phyloP scores from a whole-genome alignment of 345 rosid genomes.

The Eucalyptus caleyi region DNA sequence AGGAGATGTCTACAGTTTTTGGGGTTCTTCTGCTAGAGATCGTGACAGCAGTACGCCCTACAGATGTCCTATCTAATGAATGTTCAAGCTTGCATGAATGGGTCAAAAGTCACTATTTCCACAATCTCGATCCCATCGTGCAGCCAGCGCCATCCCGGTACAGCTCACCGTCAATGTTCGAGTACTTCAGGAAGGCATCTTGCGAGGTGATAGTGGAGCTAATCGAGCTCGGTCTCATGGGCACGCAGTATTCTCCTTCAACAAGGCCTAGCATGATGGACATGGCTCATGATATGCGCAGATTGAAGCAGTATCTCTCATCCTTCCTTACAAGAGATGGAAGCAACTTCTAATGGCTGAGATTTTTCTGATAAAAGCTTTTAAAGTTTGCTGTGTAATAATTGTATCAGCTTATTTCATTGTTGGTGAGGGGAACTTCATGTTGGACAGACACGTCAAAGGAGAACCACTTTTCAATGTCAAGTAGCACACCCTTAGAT shows the following conservation, averaged over 20 bases:
- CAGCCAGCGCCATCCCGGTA: constrained; percentile 34
- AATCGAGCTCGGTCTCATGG: constrained; percentile 67
- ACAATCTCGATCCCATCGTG: constrained; percentile 42
- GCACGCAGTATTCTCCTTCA: constrained; percentile 64
- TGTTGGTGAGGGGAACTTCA: background rate
- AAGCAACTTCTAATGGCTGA: constrained; percentile 8
- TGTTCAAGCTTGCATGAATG: constrained; percentile 71
- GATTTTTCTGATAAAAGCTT: background rate
- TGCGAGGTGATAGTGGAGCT: constrained; percentile 53
- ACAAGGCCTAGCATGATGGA: constrained; percentile 80
- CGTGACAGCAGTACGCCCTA: constrained; percentile 57
- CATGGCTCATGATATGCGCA: constrained; percentile 57
- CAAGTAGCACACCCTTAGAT: background rate
- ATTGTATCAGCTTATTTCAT: constrained; percentile 3
- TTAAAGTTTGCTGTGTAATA: background rate
- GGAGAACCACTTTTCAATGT: background rate
- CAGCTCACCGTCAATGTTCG: constrained; percentile 18
- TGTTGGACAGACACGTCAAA: background rate
- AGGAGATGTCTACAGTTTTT: constrained; percentile 85
- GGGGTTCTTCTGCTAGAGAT: constrained; percentile 78
- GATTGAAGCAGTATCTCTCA: constrained; percentile 53
- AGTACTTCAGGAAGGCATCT: constrained; percentile 16
- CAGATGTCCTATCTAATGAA: constrained; percentile 36
- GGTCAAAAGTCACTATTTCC: constrained; percentile 58
- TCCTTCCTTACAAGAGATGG: constrained; percentile 13